These are phyloP conservation scores for Berkeleyomyces basicola DNA, from an alignment of 2,329 filamentous ascomycete genomes.

Conservation along the genomic window DNA sequence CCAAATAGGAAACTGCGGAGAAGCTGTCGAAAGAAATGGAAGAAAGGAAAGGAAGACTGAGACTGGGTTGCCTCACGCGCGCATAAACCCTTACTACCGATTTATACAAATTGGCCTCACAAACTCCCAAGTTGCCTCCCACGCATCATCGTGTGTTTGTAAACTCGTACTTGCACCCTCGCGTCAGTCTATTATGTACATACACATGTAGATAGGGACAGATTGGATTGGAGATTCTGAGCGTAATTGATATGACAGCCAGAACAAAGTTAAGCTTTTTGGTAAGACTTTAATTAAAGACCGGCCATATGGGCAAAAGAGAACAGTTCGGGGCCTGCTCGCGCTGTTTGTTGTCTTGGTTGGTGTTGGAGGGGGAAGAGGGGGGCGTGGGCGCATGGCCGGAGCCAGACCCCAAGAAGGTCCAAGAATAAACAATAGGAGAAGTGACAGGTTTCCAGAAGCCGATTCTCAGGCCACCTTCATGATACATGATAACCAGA, in stretches of 20 bases:
- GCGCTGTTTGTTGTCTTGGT: neutral
- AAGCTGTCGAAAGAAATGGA: neutral
- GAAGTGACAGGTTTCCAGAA: neutral
- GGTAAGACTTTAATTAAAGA: neutral
- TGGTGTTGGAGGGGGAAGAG: neutral
- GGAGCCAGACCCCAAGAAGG: neutral
- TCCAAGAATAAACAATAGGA: neutral
- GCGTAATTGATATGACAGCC: neutral
- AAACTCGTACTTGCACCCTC: neutral
- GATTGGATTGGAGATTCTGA: neutral
- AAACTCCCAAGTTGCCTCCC: too few species aligned
- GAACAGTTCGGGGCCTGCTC: neutral
- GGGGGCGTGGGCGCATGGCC: neutral
- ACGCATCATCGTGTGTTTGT: neutral
- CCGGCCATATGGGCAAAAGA: neutral
- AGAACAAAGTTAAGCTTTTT: conserved; percentile 1
- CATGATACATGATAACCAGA: neutral
- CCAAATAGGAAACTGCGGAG: neutral
- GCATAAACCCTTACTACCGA: neutral
- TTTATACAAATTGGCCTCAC: too few species aligned
- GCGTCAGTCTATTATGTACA: neutral
- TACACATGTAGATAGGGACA: neutral
- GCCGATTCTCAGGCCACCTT: neutral
- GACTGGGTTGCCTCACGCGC: neutral
- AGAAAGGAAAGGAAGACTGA: neutral